These are phyloP conservation scores for Pulveroboletus ravenelii DNA, from an alignment of 768 basidiomycete species.

Conservation along the genomic window DNA sequence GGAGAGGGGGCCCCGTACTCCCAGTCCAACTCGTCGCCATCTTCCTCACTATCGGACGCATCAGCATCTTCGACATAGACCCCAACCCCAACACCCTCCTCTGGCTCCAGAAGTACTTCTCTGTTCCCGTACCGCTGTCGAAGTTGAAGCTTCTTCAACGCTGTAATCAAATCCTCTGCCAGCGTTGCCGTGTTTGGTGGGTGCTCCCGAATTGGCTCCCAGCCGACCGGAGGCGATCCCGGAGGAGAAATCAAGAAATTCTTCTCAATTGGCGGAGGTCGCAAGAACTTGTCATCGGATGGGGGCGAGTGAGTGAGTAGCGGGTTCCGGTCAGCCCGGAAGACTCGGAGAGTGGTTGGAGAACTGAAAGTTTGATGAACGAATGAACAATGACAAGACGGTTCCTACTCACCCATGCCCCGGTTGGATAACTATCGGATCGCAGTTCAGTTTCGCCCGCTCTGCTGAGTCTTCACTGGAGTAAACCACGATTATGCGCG, in stretches of 20 bases:
- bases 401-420: conserved; percentile 44
- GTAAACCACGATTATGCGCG: conserved; percentile 80
- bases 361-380: conserved; percentile 34
- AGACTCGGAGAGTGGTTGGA: conserved; percentile 56
- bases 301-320: conserved; percentile 38
- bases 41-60: conserved; percentile 27
- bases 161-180: conserved; percentile 82
- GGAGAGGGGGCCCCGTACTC: conserved; percentile 49
- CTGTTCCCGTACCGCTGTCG: conserved; percentile 36
- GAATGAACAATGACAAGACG: background rate
- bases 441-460: conserved; percentile 58
- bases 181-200: conserved; percentile 81
- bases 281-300: conserved; percentile 38
- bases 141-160: conserved; percentile 66
- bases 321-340: conserved; percentile 68
- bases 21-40: conserved; percentile 45
- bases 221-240: conserved; percentile 94
- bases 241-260: conserved; percentile 99
- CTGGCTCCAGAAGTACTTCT: conserved; percentile 63
- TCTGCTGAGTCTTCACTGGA: conserved; percentile 58
- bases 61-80: conserved; percentile 78
- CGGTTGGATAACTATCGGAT: conserved; percentile 57
- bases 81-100: conserved; percentile 67
- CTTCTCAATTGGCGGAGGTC: conserved; percentile 76
- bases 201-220: conserved; percentile 89